A percentile compares a stretch with the other conserved stretches of the same genome.
Conservation (phyloP, 2,329 filamentous ascomycete genomes). For the Neodidymelliopsis sp. region DNA sequence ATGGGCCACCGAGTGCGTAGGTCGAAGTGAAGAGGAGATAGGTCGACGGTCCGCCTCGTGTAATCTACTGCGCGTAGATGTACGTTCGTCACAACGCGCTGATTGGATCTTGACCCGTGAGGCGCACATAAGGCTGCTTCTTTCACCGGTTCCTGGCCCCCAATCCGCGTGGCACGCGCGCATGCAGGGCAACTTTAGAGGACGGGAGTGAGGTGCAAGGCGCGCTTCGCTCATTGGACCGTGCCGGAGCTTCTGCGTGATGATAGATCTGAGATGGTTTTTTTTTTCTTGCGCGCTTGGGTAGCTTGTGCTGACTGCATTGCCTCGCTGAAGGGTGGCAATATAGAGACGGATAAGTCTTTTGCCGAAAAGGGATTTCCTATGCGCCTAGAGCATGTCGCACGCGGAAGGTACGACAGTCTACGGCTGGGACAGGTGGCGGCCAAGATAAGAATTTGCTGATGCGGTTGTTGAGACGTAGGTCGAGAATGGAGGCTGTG, state of each 20-base stretch:
- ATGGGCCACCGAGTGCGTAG: too few relatives aligned
- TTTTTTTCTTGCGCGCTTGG: neutral
- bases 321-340: constrained; percentile 7
- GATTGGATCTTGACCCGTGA: neutral
- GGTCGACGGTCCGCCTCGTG: neutral
- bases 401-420: neutral
- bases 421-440: neutral
- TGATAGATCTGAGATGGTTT: constrained; percentile 9
- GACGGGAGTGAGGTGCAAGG: neutral
- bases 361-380: too few relatives aligned
- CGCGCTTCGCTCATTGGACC: neutral
- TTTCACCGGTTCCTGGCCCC: neutral
- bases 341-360: too few relatives aligned
- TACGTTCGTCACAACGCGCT: too few relatives aligned
- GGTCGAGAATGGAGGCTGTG: constrained; percentile 21
- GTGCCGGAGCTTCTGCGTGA: neutral
- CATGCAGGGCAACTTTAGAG: neutral
- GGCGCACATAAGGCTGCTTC: neutral
- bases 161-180: neutral
- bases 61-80: too few relatives aligned
- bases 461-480: neutral
- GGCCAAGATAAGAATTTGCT: neutral
- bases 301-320: constrained; percentile 1
- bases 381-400: too few relatives aligned
- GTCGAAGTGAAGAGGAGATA: neutral